phyloP scores from a whole-genome alignment of 305 asterid species.

The Striga hermonthica region DNA sequence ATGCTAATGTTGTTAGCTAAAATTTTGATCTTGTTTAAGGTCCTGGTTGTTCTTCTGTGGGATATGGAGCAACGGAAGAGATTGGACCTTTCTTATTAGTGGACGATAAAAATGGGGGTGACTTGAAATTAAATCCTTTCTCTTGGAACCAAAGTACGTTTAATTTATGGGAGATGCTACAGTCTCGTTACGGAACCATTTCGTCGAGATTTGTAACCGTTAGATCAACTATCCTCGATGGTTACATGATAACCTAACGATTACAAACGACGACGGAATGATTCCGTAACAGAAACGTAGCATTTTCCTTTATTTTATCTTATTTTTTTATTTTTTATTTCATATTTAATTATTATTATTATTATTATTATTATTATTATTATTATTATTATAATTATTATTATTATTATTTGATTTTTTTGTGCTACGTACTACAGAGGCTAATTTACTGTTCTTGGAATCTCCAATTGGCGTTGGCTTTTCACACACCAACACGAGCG shows the following conservation, averaged over 20 bases:
- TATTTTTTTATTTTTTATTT: background rate
- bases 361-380: too few relatives aligned
- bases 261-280: too few relatives aligned
- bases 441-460: constrained; percentile 84
- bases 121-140: constrained; percentile 49
- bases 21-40: constrained; percentile 42
- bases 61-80: constrained; percentile 96
- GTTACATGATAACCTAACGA: too few relatives aligned
- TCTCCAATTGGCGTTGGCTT: constrained; percentile 95
- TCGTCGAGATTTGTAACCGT: too few relatives aligned
- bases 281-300: too few relatives aligned
- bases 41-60: constrained; percentile 96
- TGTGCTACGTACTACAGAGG: constrained; percentile 65
- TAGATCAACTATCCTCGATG: too few relatives aligned
- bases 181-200: too few relatives aligned
- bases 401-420: constrained; percentile 11
- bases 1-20: constrained; percentile 6
- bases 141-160: constrained; percentile 72
- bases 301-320: too few relatives aligned
- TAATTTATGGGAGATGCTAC: too few relatives aligned
- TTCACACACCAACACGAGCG: constrained; percentile 80
- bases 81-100: constrained; percentile 84
- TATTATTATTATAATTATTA: too few relatives aligned
- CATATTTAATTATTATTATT: too few relatives aligned
- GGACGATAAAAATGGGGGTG: constrained; percentile 38